Evolutionary conservation across 441 rosid genomes (phyloP), one percentile per base, ranked within the genome.

Genomic region (Gossypium davidsonii): DNA sequence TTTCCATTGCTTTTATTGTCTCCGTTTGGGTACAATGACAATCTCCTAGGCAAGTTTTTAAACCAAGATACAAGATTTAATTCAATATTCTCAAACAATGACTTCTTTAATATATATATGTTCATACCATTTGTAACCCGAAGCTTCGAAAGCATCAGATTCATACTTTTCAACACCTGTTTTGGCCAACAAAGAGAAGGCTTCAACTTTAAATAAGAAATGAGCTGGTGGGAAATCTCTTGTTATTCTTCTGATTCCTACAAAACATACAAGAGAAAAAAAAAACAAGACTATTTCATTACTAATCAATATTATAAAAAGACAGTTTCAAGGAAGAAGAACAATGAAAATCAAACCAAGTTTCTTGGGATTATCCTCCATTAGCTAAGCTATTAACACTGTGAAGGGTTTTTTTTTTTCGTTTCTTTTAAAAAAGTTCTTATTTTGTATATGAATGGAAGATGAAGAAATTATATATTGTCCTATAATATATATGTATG

Each of bases 61-160:
- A 34, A 34, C 39, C 39, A 34, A 6, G 8, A 6, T 34, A 6
- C 39, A 0, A 25, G 25, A 12, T 18, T 39, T 5, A 63, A 18
- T 18, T 53, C 57, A 6, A 2, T 55, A 6, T 1, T 34, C 39
- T 34, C 39, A 6, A 34, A 31, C 37, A 10, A 8, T 12, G 49
- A 44, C 14, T 44, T 44, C 12, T 44, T 44, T 44, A 34, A 34
- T 34, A 34, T 31, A 31, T 14, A n/a, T n/a, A 49, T 49, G 1
- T n/a, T 1, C 75, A 1, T n/a, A 82, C 89, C 88, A 86, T 79
- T 81, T 82, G 75, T 82, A 78, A 65, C 80, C 80, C 14, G 49
- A 69, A 71, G 74, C 74, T 57, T 85, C 80, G 76, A 80, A 84
- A 28, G 28, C 70, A 21, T 60, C 73, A 9, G 83, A 75, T 53